Evolutionary conservation across 257 asterid species (phyloP).

Genomic region (Nicotiana otophora): DNA sequence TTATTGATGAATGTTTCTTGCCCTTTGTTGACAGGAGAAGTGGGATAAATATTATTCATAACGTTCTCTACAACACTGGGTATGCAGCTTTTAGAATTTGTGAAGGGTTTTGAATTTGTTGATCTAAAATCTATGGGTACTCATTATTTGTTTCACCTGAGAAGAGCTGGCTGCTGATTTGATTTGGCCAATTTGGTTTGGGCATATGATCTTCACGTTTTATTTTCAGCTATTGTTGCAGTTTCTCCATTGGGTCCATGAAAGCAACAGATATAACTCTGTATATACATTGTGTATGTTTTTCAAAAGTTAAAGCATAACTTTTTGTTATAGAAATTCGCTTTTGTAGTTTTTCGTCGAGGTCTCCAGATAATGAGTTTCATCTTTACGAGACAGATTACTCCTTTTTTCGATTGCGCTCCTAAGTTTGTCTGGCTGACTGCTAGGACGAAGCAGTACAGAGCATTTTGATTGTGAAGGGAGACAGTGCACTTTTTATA

Average conservation of each 20-base stretch:
- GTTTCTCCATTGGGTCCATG: not conserved
- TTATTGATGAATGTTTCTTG: slow-evolving; percentile 94
- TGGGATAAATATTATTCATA: slow-evolving; percentile 60
- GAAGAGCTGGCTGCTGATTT: not conserved
- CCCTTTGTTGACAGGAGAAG: slow-evolving; percentile 87
- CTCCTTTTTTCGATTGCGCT: not conserved
- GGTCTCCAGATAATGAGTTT: not conserved
- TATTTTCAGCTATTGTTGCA: not conserved
- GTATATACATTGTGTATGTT: not conserved
- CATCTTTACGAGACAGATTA: not conserved
- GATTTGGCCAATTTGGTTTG: not conserved
- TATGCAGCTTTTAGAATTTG: not conserved
- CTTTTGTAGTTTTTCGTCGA: not conserved
- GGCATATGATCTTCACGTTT: not conserved
- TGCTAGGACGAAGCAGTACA: not conserved
- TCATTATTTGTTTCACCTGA: not conserved
- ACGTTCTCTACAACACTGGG: slow-evolving; percentile 19
- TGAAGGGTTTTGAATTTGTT: not conserved
- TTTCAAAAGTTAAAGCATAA: not conserved
- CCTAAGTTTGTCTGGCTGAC: not conserved
- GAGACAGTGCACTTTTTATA: not conserved
- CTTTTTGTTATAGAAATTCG: not conserved
- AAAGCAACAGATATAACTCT: not conserved
- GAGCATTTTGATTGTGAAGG: slow-evolving; percentile 1
- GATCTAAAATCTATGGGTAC: not conserved